These are phyloP conservation scores for Parathielavia hyrcaniae DNA, from an alignment of 495 filamentous ascomycete species.

Conservation along the genomic window DNA sequence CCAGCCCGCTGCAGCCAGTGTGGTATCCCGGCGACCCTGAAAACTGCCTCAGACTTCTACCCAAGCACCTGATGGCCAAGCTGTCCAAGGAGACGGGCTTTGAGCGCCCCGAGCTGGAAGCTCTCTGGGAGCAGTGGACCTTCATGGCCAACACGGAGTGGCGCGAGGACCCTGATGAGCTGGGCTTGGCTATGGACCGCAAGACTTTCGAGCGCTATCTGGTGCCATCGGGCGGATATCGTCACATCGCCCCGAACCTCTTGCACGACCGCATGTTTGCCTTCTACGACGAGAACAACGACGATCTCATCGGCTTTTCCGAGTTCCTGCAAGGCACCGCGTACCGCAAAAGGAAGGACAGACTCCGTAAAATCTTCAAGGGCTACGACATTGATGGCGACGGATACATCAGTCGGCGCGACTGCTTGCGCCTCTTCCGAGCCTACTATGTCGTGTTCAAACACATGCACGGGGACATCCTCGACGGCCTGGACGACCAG, in stretches of 20 bases:
- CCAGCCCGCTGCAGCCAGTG: constrained; percentile 61
- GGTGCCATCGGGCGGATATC: constrained; percentile 69
- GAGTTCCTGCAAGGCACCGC: constrained; percentile 85
- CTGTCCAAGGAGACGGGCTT: constrained; percentile 68
- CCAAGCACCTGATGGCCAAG: constrained; percentile 54
- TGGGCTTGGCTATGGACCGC: constrained; percentile 79
- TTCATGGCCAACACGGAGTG: constrained; percentile 83
- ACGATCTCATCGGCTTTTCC: constrained; percentile 86
- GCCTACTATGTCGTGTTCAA: constrained; percentile 83
- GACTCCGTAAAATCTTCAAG: constrained; percentile 68
- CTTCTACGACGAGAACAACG: constrained; percentile 86
- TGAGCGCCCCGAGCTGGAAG: constrained; percentile 78
- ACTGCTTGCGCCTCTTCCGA: constrained; percentile 86
- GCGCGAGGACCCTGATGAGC: constrained; percentile 69
- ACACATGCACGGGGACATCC: constrained; percentile 75
- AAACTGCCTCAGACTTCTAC: constrained; percentile 53
- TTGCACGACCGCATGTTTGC: constrained; percentile 94
- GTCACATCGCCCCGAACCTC: constrained; percentile 73
- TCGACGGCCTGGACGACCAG: constrained; percentile 75
- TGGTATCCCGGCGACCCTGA: constrained; percentile 89
- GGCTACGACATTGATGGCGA: constrained; percentile 90
- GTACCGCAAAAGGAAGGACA: constrained; percentile 70
- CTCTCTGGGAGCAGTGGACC: constrained; percentile 92
- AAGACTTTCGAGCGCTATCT: constrained; percentile 88
- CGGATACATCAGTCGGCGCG: constrained; percentile 77